Evolutionary conservation across 306 rosid species (phyloP), one percentile per base, ranked within the genome.

Genomic region (Cicer judaicum): DNA sequence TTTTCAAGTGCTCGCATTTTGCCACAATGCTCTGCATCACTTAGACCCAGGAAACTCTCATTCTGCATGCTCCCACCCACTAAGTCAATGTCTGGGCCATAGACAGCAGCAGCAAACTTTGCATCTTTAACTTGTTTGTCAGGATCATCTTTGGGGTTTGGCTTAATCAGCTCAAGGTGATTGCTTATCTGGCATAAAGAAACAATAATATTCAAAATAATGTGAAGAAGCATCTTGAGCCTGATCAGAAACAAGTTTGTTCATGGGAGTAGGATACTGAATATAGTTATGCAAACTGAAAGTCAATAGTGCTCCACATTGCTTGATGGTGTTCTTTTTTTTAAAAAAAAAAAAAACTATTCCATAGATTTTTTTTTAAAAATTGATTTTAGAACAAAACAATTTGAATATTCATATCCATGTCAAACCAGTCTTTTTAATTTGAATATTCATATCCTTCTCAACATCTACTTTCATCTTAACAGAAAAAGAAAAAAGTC

Each of bases 1-100:
- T 89, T 91, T 73, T 91, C 98, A 75, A 93, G 83, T 15, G 91
- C 96, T 72, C 96, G 78, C 98, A 93, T 91, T 91, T 93, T 91
- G 8, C 98, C 98, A 77, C 98, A 91, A 82, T 93, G 84, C 78
- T 80, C 82, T 65, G 89, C 97, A 80, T 93, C 94, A 70, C 98
- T 93, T 66, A 93, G 88, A 82, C 93, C 90, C 94, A 89, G 87
- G 86, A 93, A 93, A 79, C 88, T 93, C 83, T 93, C 92, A 68
- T 69, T 80, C 61, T 91, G 97, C 41, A 72, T 72, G 73, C 75
- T 89, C 78, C 98, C 98, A 64, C 98, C 98, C 13, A 87, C 96
- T 84, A 87, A 76, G 80, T 91, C 90, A 73, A 86, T 87, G 78
- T 93, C 98, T 42, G 89, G 77, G 78, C 98, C 98, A 84, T 88